Base-by-base conservation (phyloP, 805 yeast species). In the Starmerella apicola region DNA sequence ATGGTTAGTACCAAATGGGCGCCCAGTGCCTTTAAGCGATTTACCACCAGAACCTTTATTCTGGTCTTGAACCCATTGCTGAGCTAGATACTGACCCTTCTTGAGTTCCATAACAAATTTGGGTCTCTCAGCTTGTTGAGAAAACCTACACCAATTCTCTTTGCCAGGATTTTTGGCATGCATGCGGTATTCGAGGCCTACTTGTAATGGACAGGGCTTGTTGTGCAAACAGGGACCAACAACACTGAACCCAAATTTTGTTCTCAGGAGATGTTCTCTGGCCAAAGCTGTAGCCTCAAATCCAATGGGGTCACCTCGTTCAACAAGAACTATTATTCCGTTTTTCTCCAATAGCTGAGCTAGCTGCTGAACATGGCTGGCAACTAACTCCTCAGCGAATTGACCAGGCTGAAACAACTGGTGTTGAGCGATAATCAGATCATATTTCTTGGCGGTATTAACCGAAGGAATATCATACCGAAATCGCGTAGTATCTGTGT, bases 151-250 rank as follows among this genome's bases (percentile, higher is more conserved):
- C 67, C 85, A 83, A 40, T 71, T 71, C 37, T 81, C 83, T 19
- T 70, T 58, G 28, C 72, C 66, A 25, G 67, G 65, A 54, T 77
- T 81, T 52, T 69, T 20, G 17, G 42, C 33, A 2, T n/a, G 10
- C 28, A 35, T 42, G 12, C 56, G 44, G 9, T 10, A 74, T 26
- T 71, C 72, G 2, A 93, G 82, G 36, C 79, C 77, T 24, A 75
- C 67, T 58, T 86, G 96, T 39, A 88, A 62, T 0, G 97, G 96
- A 53, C 96, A 86, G 48, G 66, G 70, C 10, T 77, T 72, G 52
- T 84, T 95, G 56, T 91, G 96, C 1, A 88, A 61, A 55, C 96
- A 91, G 3, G 98, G 98, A 0, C 95, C 95, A 16, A 88, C 55
- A 7, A 88, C 67, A 30, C 71, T 70, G 35, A 47, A 30, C 4